Conservation (phyloP, 106 monocot genomes). For the Dendrobium nobile region DNA sequence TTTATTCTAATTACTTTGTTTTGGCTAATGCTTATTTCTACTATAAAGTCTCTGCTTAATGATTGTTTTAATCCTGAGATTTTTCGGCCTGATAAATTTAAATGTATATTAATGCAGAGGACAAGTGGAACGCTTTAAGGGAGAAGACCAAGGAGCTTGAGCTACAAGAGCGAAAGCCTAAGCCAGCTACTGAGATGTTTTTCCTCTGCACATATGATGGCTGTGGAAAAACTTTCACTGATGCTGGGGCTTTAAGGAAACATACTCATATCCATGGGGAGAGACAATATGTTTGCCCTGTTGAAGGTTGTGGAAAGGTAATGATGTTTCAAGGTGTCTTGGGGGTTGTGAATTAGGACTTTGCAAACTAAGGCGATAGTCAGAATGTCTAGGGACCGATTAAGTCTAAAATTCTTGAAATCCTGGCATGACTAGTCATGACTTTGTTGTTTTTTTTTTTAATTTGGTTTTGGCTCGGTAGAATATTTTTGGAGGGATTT, state of each 20-base stretch:
- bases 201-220: conserved; percentile 67
- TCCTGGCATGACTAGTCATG: background rate
- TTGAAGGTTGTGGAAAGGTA: conserved; percentile 69
- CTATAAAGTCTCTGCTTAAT: background rate
- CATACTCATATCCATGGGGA: conserved; percentile 65
- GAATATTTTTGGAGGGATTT: background rate
- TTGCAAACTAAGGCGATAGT: background rate
- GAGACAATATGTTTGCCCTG: conserved; percentile 56
- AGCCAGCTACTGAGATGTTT: conserved; percentile 62
- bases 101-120: conserved; percentile 32
- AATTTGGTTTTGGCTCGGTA: background rate
- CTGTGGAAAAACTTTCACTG: conserved; percentile 53
- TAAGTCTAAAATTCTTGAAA: background rate
- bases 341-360: background rate
- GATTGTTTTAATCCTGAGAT: background rate
- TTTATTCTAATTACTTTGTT: background rate
- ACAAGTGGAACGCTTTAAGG: conserved; percentile 37
- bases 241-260: conserved; percentile 41
- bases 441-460: background rate
- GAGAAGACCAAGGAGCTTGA: conserved; percentile 46
- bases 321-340: conserved; percentile 7
- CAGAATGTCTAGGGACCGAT: background rate
- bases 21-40: background rate
- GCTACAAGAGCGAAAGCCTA: conserved; percentile 33
- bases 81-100: background rate